A percentile compares a stretch with the other conserved stretches of the same genome.
These are phyloP conservation scores for Chlorella sorokiniana DNA, from an alignment of 139 green algal species.

Conservation along the genomic window DNA sequence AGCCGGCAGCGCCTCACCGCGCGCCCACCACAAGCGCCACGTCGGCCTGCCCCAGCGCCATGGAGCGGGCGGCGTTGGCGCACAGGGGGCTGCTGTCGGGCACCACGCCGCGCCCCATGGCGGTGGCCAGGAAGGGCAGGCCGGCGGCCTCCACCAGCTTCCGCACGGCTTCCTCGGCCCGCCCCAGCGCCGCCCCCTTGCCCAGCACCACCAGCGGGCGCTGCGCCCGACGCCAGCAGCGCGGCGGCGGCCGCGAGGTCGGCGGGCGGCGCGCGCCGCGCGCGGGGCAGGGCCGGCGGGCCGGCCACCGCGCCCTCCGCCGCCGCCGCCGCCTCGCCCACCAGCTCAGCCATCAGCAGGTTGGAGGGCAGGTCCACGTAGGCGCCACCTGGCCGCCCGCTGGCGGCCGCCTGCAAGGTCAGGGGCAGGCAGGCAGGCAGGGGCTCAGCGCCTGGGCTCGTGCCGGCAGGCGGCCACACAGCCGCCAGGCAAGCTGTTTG, in stretches of 20 bases:
- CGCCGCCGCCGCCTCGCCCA: not conserved
- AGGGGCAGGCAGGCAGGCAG: not conserved
- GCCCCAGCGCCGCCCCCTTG: slow-evolving; percentile 67
- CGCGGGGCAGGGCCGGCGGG: not conserved
- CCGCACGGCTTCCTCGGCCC: slow-evolving; percentile 51
- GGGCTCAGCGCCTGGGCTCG: not conserved
- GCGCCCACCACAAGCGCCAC: slow-evolving; percentile 76
- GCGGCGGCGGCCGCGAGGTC: slow-evolving; percentile 35
- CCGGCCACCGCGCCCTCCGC: slow-evolving; percentile 1
- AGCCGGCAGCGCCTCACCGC: slow-evolving; percentile 21
- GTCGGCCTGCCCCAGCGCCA: slow-evolving; percentile 69
- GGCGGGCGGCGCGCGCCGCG: not conserved
- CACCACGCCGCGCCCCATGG: slow-evolving; percentile 82
- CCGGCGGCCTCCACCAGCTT: slow-evolving; percentile 55
- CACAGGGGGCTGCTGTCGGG: slow-evolving; percentile 65
- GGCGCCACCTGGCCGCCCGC: slow-evolving; percentile 64
- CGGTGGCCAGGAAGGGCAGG: slow-evolving; percentile 72
- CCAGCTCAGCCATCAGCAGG: slow-evolving; percentile 53
- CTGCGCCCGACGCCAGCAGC: slow-evolving; percentile 48
- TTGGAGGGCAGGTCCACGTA: slow-evolving; percentile 84
- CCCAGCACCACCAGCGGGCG: slow-evolving; percentile 77
- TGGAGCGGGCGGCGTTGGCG: slow-evolving; percentile 65
- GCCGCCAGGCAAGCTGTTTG: too few relatives aligned
- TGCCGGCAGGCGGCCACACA: not conserved
- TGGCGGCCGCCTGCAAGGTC: slow-evolving; percentile 38